Evolutionary conservation across 2,329 filamentous ascomycete species (phyloP), one percentile per base, ranked within the genome.

Genomic region (Dissoconium aciculare): DNA sequence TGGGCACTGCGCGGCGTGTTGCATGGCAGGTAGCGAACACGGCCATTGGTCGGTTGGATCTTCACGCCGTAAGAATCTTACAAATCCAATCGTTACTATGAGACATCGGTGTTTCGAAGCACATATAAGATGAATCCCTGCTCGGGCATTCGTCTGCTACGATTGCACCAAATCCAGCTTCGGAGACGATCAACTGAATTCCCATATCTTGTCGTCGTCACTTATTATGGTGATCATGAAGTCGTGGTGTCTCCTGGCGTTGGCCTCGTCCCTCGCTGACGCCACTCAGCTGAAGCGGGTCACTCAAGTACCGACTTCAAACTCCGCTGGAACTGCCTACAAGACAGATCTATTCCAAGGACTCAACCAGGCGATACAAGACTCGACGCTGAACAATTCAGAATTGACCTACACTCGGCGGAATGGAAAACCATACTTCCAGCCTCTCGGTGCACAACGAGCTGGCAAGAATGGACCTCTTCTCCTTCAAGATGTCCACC

Each of bases 401-500:
- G 45, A 50, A 17, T 36, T 50, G 26, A 42, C 35, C 11, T 50
- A 50, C 34, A 49, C 47, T 5, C 39, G 39, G 27, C 39, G 43
- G 19, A 47, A 50, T 36, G 47, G 47, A 30, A 43, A 41, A 36
- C 39, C 37, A 21, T 40, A 47, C 30, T 49, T 44, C 30, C 44
- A 46, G 28, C 47, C 47, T n/a, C 35, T 47, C 5, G 44, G 47
- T 10, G 45, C 47, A 17, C 44, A 47, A 50, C 61, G 71, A 34
- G 53, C 69, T 17, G 71, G 70, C 28, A 47, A 52, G 28, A 67
- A 66, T 42, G 37, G 71, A 1, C 71, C 71, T 39, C 58, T 76
- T 23, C 57, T 74, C 37, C 63, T 77, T 13, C 71, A 75, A 45
- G 71, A 75, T 49, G 74, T 74, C 49, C 71, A 76, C 47, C 53